Percentiles rank a stretch among this genome's conserved stretches.
Evolutionary conservation across 805 yeast genomes (phyloP).

Genomic region (Yarrowia osloensis): DNA sequence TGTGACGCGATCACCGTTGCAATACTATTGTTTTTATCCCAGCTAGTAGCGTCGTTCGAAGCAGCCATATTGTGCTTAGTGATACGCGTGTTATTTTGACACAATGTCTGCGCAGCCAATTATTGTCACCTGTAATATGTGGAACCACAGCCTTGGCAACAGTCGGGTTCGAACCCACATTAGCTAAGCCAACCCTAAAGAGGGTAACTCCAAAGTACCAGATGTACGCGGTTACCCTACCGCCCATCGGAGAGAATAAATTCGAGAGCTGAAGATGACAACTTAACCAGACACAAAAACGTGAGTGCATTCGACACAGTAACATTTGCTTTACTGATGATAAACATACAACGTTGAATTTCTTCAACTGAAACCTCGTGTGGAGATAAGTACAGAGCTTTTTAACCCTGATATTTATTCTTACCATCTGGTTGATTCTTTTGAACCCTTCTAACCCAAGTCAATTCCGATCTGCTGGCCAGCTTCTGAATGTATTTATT

Average conservation of each 20-base stretch:
- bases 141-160: neutral
- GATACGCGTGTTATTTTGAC: too few relatives aligned
- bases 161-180: neutral
- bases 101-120: too few relatives aligned
- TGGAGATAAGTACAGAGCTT: conserved; percentile 46
- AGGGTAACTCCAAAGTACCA: conserved; percentile 17
- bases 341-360: conserved; percentile 41
- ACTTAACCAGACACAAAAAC: conserved; percentile 32
- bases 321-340: conserved; percentile 21
- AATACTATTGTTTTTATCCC: neutral
- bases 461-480: neutral
- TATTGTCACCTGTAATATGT: too few relatives aligned
- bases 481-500: neutral
- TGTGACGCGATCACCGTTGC: neutral
- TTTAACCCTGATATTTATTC: conserved; percentile 47
- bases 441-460: conserved; percentile 19
- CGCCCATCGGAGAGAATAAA: conserved; percentile 8
- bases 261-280: neutral
- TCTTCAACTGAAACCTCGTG: conserved; percentile 47
- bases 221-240: conserved; percentile 15
- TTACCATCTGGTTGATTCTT: neutral
- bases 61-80: too few relatives aligned
- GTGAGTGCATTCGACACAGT: conserved; percentile 31
- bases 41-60: neutral
- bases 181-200: neutral